phyloP scores from a whole-genome alignment of 1,284 basidiomycete species.

The Ceratobasidium sp. region DNA sequence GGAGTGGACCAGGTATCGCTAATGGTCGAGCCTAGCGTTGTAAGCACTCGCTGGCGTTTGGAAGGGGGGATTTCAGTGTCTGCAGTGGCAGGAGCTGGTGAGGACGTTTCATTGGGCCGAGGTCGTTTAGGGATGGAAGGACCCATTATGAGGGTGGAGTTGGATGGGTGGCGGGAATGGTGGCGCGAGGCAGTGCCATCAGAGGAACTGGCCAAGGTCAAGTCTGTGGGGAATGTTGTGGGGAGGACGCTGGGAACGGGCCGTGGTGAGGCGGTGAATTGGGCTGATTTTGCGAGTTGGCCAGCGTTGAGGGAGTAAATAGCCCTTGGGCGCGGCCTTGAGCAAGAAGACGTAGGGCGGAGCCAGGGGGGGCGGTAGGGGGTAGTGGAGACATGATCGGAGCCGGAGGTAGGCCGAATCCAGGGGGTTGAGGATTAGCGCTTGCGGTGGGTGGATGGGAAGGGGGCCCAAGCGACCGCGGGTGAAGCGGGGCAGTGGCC shows the following conservation, averaged over 20 bases:
- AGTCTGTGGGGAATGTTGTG: slow-evolving; percentile 21
- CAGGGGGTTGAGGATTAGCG: slow-evolving; percentile 20
- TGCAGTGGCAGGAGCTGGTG: slow-evolving; percentile 35
- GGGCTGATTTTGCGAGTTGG: slow-evolving; percentile 17
- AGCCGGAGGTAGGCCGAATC: slow-evolving; percentile 26
- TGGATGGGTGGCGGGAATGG: slow-evolving; percentile 37
- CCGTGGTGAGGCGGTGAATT: slow-evolving; percentile 26
- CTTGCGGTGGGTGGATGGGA: slow-evolving; percentile 31
- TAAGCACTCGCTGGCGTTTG: slow-evolving; percentile 46
- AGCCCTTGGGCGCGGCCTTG: slow-evolving; percentile 85
- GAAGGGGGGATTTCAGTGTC: slow-evolving; percentile 3
- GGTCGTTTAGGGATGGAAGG: slow-evolving; percentile 35
- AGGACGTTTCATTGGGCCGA: slow-evolving; percentile 36
- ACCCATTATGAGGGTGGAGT: neutral
- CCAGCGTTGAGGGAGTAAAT: slow-evolving; percentile 72
- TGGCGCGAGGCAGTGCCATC: slow-evolving; percentile 32
- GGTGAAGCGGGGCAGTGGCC: slow-evolving; percentile 47
- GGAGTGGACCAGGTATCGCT: slow-evolving; percentile 60
- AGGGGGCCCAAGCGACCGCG: slow-evolving; percentile 11
- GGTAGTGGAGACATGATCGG: slow-evolving; percentile 37
- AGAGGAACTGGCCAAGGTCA: slow-evolving; percentile 16
- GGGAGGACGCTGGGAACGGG: slow-evolving; percentile 20
- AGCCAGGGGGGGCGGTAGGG: slow-evolving; percentile 59
- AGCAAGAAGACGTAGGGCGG: slow-evolving; percentile 76
- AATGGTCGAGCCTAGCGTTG: slow-evolving; percentile 58